Evolutionary conservation across 208 protist species (phyloP).

Genomic region (Angomonas ambiguus): DNA sequence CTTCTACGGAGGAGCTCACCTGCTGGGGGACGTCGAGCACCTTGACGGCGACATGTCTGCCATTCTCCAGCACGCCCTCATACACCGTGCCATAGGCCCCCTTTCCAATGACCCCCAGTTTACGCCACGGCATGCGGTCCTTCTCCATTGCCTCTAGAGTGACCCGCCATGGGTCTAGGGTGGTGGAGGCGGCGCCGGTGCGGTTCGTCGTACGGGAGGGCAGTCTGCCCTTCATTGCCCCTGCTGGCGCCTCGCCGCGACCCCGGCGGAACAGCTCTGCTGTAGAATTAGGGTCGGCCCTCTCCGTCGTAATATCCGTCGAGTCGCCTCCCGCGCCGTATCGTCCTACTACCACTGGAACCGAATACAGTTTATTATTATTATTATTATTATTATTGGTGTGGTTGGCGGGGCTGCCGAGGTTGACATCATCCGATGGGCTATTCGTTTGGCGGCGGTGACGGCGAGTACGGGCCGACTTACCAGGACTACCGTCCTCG

Average conservation of each 20-base stretch:
- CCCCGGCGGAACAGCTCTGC: neutral
- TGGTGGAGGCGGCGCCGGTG: neutral
- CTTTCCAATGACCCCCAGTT: slow-evolving; percentile 28
- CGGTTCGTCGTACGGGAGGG: neutral
- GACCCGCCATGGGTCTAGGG: slow-evolving; percentile 18
- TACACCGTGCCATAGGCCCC: slow-evolving; percentile 39
- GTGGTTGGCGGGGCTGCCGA: neutral
- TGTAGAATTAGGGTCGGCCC: neutral
- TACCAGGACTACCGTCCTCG: no score
- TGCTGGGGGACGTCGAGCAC: slow-evolving; percentile 49
- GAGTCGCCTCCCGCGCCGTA: neutral
- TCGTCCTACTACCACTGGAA: neutral
- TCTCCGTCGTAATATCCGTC: neutral
- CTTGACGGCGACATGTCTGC: slow-evolving; percentile 63
- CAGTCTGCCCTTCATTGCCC: neutral
- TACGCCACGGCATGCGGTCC: slow-evolving; percentile 23
- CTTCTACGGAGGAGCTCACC: neutral
- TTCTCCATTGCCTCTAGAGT: slow-evolving; percentile 25
- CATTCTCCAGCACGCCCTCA: slow-evolving; percentile 36
- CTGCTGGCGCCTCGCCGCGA: neutral
- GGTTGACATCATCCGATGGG: neutral
- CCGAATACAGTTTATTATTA: slow-evolving; percentile 5
- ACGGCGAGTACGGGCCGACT: neutral
- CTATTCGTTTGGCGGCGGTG: neutral
- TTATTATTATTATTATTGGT: slow-evolving; percentile 3